Base-by-base conservation (phyloP, 805 yeast species). In the Kluyveromyces wickerhamii region DNA sequence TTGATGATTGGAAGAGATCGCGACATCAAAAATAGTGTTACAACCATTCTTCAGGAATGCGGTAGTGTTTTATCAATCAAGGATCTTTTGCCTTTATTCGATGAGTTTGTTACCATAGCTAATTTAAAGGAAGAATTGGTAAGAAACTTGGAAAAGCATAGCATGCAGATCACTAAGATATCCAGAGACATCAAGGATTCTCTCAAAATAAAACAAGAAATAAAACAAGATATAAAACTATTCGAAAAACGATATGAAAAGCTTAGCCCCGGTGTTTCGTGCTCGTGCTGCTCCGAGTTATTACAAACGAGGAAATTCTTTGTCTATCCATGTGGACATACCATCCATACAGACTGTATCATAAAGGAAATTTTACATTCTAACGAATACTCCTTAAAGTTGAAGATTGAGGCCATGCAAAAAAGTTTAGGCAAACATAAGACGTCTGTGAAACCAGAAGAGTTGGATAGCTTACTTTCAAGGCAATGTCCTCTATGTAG, bases 301-400 rank as follows among this genome's bases (percentile, higher is more conserved):
- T 62, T 89, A 29, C 69, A 85, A 3, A 72, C 78, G 4, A 71
- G 86, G 38, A 81, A 76, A 51, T 87, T 87, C 46, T 69, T 79
- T 35, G 74, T 78, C 4, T 92, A 85, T 51, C 96, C 96, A 0
- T 92, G 98, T 53, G 80, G 73, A 37, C 98, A 92, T 54, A 74
- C 84, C 4, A 82, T 84, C 60, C 97, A 92, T 52, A 78, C 77
- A 34, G 95, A 87, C 52, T 92, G 98, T 61, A 57, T 86, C n/a
- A 72, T 81, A 5, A 70, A 72, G 37, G 63, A 63, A 24, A 72
- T 81, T 21, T 51, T 79, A 34, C 64, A 66, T 22, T 76, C 80
- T 20, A 77, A 76, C 28, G 86, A 85, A 44, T 79, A 78, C 52
- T 67, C 74, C 25, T 67, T 79, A 34, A 78, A 79, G 52, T 77